Percentiles rank a stretch among this genome's conserved stretches.
These are phyloP conservation scores for Panaeolus papilionaceus DNA, from an alignment of 768 basidiomycete genomes.

Conservation along the genomic window DNA sequence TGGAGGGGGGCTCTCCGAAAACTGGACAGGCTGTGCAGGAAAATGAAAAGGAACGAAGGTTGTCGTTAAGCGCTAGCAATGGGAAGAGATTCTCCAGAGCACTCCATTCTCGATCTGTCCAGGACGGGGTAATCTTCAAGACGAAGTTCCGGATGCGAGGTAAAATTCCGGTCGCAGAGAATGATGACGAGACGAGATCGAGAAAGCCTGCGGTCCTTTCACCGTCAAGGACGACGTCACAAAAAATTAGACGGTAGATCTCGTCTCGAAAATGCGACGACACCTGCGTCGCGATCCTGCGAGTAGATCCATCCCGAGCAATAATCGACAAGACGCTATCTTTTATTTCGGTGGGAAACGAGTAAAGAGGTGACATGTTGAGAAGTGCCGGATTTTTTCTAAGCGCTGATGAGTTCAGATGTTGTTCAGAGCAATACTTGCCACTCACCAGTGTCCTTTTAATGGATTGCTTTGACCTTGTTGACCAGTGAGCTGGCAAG, in stretches of 20 bases:
- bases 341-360: background rate
- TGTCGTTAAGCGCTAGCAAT: background rate
- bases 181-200: background rate
- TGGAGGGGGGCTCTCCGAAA: background rate
- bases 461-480: too few species aligned
- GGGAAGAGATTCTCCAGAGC: background rate
- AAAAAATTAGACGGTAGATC: background rate
- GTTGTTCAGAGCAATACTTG: too few species aligned
- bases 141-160: constrained; percentile 6
- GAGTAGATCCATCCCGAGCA: background rate
- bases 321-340: background rate
- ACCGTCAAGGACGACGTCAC: background rate
- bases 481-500: background rate
- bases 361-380: background rate
- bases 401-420: background rate
- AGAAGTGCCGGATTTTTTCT: background rate
- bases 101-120: background rate
- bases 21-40: background rate
- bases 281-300: background rate
- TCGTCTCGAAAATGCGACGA: background rate
- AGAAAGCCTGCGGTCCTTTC: background rate
- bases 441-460: too few species aligned
- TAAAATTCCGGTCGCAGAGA: background rate
- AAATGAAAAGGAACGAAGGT: background rate
- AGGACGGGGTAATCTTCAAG: background rate